Evolutionary conservation across 2,329 filamentous ascomycete genomes (phyloP).

Genomic region (Verticillium albo-atrum): DNA sequence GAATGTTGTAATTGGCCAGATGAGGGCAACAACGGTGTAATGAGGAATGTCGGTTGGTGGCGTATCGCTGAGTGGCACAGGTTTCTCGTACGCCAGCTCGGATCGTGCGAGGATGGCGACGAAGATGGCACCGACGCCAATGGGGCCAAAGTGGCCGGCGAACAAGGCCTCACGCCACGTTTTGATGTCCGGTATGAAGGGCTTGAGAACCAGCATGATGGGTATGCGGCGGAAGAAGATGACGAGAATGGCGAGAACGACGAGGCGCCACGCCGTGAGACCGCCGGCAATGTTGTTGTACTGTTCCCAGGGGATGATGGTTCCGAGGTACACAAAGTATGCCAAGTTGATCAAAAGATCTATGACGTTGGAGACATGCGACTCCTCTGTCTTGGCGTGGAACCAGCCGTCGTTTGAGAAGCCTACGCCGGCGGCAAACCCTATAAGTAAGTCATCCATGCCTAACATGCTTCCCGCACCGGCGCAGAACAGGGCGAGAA

Average conservation of each 20-base stretch:
- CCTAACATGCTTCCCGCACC: conserved; percentile 89
- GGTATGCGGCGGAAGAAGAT: conserved; percentile 95
- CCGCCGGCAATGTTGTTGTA: conserved; percentile 76
- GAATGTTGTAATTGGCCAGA: conserved; percentile 95
- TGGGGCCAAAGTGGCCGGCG: conserved; percentile 94
- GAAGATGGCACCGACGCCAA: conserved; percentile 95
- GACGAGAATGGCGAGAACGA: conserved; percentile 91
- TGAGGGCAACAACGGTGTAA: conserved; percentile 72
- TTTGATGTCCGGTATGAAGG: conserved; percentile 92
- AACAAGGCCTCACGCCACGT: conserved; percentile 97
- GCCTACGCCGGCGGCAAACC: conserved; percentile 93
- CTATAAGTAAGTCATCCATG: conserved; percentile 88
- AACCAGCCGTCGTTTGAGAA: conserved; percentile 99
- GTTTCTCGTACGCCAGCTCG: conserved; percentile 74
- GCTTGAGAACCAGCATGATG: conserved; percentile 87
- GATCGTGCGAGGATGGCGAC: conserved; percentile 87
- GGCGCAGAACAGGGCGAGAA: conserved; percentile 90
- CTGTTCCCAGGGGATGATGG: conserved; percentile 93
- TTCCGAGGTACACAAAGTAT: conserved; percentile 96
- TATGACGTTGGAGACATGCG: conserved; percentile 98
- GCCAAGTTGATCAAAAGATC: conserved; percentile 94
- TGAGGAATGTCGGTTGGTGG: conserved; percentile 51
- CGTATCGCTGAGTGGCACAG: conserved; percentile 66
- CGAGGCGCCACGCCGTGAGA: conserved; percentile 79
- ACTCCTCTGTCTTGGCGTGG: conserved; percentile 94